Evolutionary conservation across 495 filamentous ascomycete genomes (phyloP).

Genomic region (Penicillium chermesinum): DNA sequence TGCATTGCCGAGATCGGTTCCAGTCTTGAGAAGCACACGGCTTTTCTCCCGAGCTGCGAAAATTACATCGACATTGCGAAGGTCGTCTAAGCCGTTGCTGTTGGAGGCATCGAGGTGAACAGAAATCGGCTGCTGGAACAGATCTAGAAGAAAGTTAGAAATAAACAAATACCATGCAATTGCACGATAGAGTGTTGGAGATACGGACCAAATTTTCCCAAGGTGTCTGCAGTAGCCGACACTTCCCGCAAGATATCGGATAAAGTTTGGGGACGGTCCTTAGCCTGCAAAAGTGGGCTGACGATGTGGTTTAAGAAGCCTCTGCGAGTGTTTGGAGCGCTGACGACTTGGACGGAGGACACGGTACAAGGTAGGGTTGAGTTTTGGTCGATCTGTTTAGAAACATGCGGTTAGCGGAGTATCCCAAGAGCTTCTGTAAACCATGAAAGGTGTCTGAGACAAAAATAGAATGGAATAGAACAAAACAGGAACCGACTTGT

Average conservation of each 20-base stretch:
- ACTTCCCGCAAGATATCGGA: constrained; percentile 69
- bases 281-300: constrained; percentile 67
- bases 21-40: constrained; percentile 77
- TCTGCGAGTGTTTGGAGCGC: constrained; percentile 69
- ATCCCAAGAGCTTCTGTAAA: constrained; percentile 5
- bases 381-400: constrained; percentile 67
- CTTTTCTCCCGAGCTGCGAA: constrained; percentile 73
- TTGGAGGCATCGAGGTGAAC: constrained; percentile 72
- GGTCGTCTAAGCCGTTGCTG: constrained; percentile 47
- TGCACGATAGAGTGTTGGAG: not conserved
- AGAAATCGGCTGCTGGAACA: constrained; percentile 79
- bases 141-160: constrained; percentile 48
- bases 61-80: constrained; percentile 72
- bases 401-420: constrained; percentile 13
- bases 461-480: not conserved
- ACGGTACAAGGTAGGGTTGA: constrained; percentile 75
- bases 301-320: constrained; percentile 76
- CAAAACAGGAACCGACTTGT: not conserved
- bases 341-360: constrained; percentile 73
- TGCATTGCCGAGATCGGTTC: constrained; percentile 84
- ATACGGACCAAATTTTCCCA: constrained; percentile 70
- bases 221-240: constrained; percentile 60
- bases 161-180: not conserved
- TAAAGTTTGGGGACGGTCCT: constrained; percentile 65
- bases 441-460: not conserved